Evolutionary conservation across 2,329 filamentous ascomycete species (phyloP).

Genomic region (Fusarium fujikuroi): DNA sequence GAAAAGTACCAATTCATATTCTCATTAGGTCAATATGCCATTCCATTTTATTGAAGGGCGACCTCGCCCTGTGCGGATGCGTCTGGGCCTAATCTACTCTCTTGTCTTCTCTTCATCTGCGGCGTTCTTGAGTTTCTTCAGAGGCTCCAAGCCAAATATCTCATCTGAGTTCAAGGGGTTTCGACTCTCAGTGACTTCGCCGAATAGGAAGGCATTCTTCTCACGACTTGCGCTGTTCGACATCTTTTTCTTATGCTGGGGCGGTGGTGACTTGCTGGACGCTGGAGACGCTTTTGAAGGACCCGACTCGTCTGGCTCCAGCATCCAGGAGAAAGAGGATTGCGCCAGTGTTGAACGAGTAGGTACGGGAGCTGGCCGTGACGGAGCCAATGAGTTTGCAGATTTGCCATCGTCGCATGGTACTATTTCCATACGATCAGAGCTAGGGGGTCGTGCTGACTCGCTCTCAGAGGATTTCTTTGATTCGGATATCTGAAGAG

Average conservation of each 20-base stretch:
- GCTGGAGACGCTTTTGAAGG: slow-evolving; percentile 38
- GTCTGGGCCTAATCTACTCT: background rate
- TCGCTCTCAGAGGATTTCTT: slow-evolving; percentile 5
- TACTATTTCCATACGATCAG: slow-evolving; percentile 35
- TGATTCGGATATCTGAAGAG: slow-evolving; percentile 33
- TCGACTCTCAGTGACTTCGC: slow-evolving; percentile 58
- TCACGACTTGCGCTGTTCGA: slow-evolving; percentile 61
- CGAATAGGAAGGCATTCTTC: slow-evolving; percentile 69
- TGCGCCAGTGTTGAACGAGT: slow-evolving; percentile 75
- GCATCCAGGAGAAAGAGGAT: slow-evolving; percentile 84
- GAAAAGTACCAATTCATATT: background rate
- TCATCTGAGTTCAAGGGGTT: slow-evolving; percentile 57
- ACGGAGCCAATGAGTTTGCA: slow-evolving; percentile 4
- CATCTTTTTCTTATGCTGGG: slow-evolving; percentile 53
- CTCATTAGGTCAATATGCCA: background rate
- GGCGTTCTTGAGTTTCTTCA: slow-evolving; percentile 48
- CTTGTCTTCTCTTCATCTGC: background rate
- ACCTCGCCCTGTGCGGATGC: background rate
- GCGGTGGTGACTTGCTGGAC: slow-evolving; percentile 46
- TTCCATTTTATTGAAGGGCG: background rate
- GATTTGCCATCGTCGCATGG: slow-evolving; percentile 27
- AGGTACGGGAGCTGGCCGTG: slow-evolving; percentile 56
- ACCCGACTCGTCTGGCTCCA: slow-evolving; percentile 64
- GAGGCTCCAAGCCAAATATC: slow-evolving; percentile 66
- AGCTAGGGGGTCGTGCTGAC: background rate